Evolutionary conservation across 83 land plant species (phyloP).

Genomic region (Picea mariana): DNA sequence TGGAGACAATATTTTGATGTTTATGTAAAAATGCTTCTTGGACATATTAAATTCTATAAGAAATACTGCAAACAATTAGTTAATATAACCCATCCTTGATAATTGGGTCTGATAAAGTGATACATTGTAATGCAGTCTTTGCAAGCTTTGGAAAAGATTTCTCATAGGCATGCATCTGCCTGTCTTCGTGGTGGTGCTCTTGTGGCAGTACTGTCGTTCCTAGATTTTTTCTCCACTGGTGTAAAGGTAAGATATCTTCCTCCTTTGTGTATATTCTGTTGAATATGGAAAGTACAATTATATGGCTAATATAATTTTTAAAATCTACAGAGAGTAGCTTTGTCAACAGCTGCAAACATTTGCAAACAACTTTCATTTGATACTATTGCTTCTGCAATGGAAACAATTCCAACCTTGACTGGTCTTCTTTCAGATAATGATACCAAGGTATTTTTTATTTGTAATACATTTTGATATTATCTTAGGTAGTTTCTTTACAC

Average conservation of each 20-base stretch:
- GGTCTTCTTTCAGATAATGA: constrained; percentile 46
- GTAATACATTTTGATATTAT: background rate
- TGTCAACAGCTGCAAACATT: constrained; percentile 58
- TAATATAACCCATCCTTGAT: background rate
- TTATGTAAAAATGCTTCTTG: background rate
- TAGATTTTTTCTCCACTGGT: constrained; percentile 56
- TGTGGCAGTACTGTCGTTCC: constrained; percentile 46
- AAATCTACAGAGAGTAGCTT: constrained; percentile 52
- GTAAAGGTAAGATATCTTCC: constrained; percentile 35
- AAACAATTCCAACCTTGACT: constrained; percentile 50
- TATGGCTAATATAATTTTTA: background rate
- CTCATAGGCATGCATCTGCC: constrained; percentile 53
- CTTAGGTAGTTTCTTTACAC: background rate
- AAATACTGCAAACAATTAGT: background rate
- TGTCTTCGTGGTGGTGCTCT: constrained; percentile 53
- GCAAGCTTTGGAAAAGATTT: constrained; percentile 57
- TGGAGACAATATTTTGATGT: background rate
- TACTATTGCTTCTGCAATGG: constrained; percentile 41
- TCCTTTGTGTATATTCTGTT: background rate
- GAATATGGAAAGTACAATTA: background rate
- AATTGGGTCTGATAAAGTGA: background rate
- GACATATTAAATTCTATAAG: background rate
- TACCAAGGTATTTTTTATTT: constrained; percentile 7
- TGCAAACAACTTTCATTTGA: constrained; percentile 50
- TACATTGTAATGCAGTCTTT: constrained; percentile 30